Base-by-base conservation (phyloP, 1,284 basidiomycete species). In the Fomitopsis betulina region DNA sequence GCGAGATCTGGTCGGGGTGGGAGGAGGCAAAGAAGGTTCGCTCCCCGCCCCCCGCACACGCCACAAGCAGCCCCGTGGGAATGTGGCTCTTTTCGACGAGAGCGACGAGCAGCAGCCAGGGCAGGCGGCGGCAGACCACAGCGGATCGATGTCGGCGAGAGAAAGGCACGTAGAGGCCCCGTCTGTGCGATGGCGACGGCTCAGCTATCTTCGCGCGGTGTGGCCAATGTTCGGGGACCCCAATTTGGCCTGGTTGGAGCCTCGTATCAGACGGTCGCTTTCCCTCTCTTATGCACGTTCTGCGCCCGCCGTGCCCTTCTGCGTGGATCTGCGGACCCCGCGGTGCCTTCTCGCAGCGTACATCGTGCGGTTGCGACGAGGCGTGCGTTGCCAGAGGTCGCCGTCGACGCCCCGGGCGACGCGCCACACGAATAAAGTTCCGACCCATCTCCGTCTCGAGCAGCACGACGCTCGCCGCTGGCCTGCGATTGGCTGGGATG, bases 1-100 rank as follows among this genome's bases (percentile, higher is more conserved):
- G 63, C 63, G 63, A 68, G 65, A 68, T 66, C 60, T 63, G 58
- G 63, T 65, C 62, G 66, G 65, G 64, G 61, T 63, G 62, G 65
- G 61, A 62, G 62, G 63, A 65, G 64, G 64, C 63, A 66, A 65
- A 67, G 64, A 68, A 68, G 63, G 66, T 68, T 68, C 65, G 66
- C 65, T 65, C 66, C 66, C 66, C 66, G 66, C 66, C 63, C 53
- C 61, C 66, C 63, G 66, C 64, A 55, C 60, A 58, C 62, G 61
- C 65, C 66, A 63, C 64, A 64, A 64, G 60, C 55, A 56, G 35
- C n/a, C 19, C 49, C 59, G 59, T 60, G 59, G 56, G 59, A 60
- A 56, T 40, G 25, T 51, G 1, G 49, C 49, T 35, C 49, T 35
- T 51, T 51, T 51, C 49, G 49, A 51, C 33, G 27, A 15, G 25